Evolutionary conservation across 805 yeast genomes (phyloP).

Genomic region (Isabelozyma gotoi): DNA sequence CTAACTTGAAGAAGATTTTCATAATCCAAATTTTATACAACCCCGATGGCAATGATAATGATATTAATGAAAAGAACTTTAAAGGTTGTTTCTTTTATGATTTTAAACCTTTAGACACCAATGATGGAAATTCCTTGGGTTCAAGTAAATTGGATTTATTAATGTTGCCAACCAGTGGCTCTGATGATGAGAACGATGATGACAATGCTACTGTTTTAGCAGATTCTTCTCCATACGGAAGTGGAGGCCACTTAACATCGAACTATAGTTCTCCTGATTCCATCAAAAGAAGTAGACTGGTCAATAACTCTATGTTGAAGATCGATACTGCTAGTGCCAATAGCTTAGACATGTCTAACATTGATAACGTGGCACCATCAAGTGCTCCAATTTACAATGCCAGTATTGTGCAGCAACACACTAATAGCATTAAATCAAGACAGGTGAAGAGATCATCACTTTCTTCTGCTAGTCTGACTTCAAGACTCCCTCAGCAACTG

Average conservation of each 20-base stretch:
- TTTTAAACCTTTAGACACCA: constrained; percentile 8
- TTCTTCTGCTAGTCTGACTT: not conserved
- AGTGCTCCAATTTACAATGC: constrained; percentile 39
- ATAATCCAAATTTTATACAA: constrained; percentile 32
- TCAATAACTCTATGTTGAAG: constrained; percentile 6
- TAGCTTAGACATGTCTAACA: not conserved
- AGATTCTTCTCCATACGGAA: constrained; percentile 36
- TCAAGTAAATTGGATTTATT: constrained; percentile 9
- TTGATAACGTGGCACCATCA: constrained; percentile 21
- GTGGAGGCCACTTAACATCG: not conserved
- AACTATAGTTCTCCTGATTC: constrained; percentile 11
- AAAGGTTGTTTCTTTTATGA: constrained; percentile 25
- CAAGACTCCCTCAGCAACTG: not conserved
- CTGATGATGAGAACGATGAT: constrained; percentile 16
- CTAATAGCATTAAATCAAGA: not conserved
- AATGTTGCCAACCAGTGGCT: constrained; percentile 4
- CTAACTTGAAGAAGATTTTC: constrained; percentile 13
- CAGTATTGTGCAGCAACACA: constrained; percentile 14
- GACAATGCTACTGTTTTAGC: constrained; percentile 44
- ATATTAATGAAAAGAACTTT: constrained; percentile 7
- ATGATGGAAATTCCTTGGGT: constrained; percentile 7
- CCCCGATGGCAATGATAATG: constrained; percentile 4
- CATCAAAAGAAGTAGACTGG: not conserved
- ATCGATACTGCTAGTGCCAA: constrained; percentile 17
- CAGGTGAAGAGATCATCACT: not conserved